phyloP scores from a whole-genome alignment of 768 basidiomycete genomes.

The Multifurca ochricompacta region DNA sequence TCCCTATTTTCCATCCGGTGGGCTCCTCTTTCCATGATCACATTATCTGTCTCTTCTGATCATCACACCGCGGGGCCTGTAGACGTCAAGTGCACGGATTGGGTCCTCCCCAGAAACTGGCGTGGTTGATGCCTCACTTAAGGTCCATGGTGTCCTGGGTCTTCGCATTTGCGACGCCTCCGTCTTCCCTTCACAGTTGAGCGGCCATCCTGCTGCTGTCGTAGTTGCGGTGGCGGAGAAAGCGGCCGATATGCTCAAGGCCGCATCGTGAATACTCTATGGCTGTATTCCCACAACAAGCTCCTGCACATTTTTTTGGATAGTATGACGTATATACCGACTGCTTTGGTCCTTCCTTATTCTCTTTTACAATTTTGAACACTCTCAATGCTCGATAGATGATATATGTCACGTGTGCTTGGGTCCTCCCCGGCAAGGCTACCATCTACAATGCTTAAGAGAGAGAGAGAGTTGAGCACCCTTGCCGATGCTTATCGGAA shows the following conservation, averaged over 20 bases:
- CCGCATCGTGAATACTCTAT: not conserved
- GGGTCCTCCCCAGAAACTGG: conserved; percentile 22
- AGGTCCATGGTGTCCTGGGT: conserved; percentile 35
- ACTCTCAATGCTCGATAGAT: too few relatives aligned
- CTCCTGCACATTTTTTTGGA: too few relatives aligned
- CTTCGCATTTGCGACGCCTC: conserved; percentile 30
- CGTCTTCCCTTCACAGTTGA: conserved; percentile 6
- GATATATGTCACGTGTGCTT: too few relatives aligned
- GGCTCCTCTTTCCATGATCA: not conserved
- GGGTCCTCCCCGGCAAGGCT: too few relatives aligned
- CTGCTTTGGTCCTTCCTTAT: too few relatives aligned
- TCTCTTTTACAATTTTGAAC: too few relatives aligned
- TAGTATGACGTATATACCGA: too few relatives aligned
- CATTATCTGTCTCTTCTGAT: not conserved
- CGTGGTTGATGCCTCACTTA: conserved; percentile 34
- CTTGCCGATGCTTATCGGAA: too few relatives aligned
- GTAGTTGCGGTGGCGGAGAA: conserved; percentile 10
- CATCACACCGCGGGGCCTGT: not conserved
- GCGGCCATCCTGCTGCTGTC: conserved; percentile 1
- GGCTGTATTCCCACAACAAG: too few relatives aligned
- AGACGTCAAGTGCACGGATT: conserved; percentile 9
- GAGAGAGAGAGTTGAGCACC: too few relatives aligned
- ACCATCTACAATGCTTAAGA: too few relatives aligned
- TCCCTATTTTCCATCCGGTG: conserved; percentile 27
- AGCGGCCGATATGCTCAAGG: conserved; percentile 13